Conservation (phyloP, 768 basidiomycete genomes). For the Psilocybe cubensis region DNA sequence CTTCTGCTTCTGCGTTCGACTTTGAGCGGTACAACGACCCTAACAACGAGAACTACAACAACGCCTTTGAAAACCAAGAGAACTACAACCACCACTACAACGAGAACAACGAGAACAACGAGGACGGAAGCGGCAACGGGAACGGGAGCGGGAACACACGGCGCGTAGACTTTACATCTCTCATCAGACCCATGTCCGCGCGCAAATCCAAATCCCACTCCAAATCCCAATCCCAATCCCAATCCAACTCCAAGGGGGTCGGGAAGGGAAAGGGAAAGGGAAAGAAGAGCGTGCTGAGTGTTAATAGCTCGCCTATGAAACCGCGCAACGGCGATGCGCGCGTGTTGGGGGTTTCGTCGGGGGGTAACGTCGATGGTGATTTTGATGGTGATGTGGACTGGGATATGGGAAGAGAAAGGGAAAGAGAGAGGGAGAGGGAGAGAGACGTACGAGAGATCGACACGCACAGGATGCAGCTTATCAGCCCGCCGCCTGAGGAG, state of each 20-base stretch:
- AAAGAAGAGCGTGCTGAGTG: neutral
- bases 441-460: slow-evolving; percentile 11
- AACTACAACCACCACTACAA: neutral
- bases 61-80: neutral
- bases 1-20: too few species aligned
- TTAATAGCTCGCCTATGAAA: slow-evolving; percentile 8
- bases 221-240: too few species aligned
- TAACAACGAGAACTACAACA: slow-evolving; percentile 1
- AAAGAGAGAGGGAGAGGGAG: neutral
- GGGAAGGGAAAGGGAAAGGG: neutral
- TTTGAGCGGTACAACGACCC: slow-evolving; percentile 1
- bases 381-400: too few species aligned
- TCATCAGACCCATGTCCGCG: slow-evolving; percentile 1
- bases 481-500: slow-evolving; percentile 71
- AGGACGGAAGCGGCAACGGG: neutral
- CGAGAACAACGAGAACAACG: neutral
- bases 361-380: neutral
- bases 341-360: too few species aligned
- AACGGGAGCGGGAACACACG: neutral
- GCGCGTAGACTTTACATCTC: slow-evolving; percentile 17
- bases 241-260: neutral
- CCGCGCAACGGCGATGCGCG: neutral
- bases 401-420: too few species aligned
- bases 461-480: slow-evolving; percentile 37
- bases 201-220: too few species aligned